Evolutionary conservation across 208 protist species (phyloP), one percentile per base, ranked within the genome.

Genomic region (Wallacemonas sp.): DNA sequence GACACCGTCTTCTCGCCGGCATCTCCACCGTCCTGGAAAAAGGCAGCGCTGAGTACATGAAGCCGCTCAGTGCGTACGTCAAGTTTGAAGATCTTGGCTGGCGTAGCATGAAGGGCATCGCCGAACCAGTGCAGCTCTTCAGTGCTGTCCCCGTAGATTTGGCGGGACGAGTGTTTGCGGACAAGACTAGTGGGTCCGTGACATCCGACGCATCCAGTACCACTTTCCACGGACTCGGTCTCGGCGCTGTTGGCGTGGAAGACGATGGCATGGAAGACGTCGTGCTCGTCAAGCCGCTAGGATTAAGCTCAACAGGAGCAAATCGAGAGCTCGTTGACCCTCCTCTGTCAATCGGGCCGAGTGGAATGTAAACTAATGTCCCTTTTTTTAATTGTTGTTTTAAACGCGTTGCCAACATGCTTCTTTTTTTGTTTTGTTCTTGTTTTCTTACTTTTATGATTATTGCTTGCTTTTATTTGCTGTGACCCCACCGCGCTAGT

Each of bases 91-190:
- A 83, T 46, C 13, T 67, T 1, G 77, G 77, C 19, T 12, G 17
- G 2, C 38, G 36, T 4, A 3, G 27, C 15, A 29, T 81, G 48
- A 72, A 76, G 46, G 73, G 76, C 37, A 68, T 81, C 24, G 32
- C 39, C 1, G 53, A 75, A 37, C 61, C 63, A 1, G 60, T 77
- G 19, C 69, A 75, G 12, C 59, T 81, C 5, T 42, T 76, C 27
- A 71, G 61, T 6, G 53, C 72, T 10, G 44, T 60, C 32, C 74
- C 74, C 6, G 60, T 61, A 12, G 65, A 29, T 13, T 22, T 78
- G 15, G 38, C 45, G 0, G 66, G 64, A 34, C 54, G 67, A 2
- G 15, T 19, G 36, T 71, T 73, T 65, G 12, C 22, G 1, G 24
- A n/a, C 6, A 33, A 5, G 3, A 17, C 24, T 26, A 26, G 32